These are phyloP conservation scores for Platismatia glauca DNA, from an alignment of 495 filamentous ascomycete genomes.

Conservation along the genomic window DNA sequence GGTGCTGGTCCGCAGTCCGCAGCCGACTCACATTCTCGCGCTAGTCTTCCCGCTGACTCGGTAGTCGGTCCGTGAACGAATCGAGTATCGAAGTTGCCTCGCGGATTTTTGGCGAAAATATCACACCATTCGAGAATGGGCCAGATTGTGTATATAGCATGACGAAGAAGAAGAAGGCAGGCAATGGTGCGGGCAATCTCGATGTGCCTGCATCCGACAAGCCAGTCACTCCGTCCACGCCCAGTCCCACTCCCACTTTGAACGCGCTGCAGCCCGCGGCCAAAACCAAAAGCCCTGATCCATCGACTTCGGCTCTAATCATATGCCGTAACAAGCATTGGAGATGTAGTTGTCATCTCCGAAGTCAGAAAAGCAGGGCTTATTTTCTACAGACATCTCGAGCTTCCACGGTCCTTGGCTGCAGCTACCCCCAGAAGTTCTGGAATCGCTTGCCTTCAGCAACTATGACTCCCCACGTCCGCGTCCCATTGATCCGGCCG, in stretches of 20 bases:
- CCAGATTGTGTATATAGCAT: neutral
- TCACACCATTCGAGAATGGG: neutral
- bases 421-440: conserved; percentile 72
- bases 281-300: conserved; percentile 30
- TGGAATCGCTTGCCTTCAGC: conserved; percentile 65
- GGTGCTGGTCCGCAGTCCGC: no score
- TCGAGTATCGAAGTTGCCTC: neutral
- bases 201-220: conserved; percentile 14
- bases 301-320: conserved; percentile 47
- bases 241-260: conserved; percentile 6
- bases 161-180: conserved; percentile 40
- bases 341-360: conserved; percentile 20
- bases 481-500: conserved; percentile 66
- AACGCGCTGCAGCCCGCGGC: conserved; percentile 18
- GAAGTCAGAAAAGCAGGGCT: conserved; percentile 6
- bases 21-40: no score
- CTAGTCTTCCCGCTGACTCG: neutral
- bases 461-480: conserved; percentile 70
- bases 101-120: neutral
- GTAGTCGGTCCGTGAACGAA: neutral
- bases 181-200: conserved; percentile 18
- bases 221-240: neutral
- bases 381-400: conserved; percentile 52
- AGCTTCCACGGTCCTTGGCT: conserved; percentile 80
- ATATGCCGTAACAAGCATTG: conserved; percentile 66